Base-by-base conservation (phyloP, 768 basidiomycete genomes). In the Auriculariales sp. region DNA sequence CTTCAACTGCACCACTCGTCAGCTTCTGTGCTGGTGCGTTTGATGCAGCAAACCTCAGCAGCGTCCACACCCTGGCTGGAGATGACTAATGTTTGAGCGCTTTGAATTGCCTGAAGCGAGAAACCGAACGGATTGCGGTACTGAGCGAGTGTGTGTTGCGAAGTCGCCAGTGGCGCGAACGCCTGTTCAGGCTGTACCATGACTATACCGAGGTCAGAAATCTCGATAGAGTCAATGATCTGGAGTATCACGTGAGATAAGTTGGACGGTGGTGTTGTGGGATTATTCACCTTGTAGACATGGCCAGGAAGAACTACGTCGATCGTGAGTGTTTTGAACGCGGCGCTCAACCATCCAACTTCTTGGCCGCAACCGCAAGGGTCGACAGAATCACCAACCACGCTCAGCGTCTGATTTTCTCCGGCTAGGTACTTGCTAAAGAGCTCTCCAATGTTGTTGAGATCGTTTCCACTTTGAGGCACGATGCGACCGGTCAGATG, bases 41-140 rank as follows among this genome's bases (percentile, higher is more conserved):
- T 28, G 30, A 46, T 32, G 11, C 28, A 32, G 30, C 68, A 49
- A 59, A 81, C 79, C 61, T 71, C 62, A 27, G 80, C 80, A 31
- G 75, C 68, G 50, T 77, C 64, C 25, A 66, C 59, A 3, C 78
- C 77, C 19, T 66, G 65, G 4, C 63, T 63, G 15, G 63, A 66
- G 42, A 86, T 61, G 44, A 68, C 67, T 54, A 85, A 73, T 22
- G 71, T 70, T 56, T 83, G 69, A 1, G 71, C 69, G 2, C 76
- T 66, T 54, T 73, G 68, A 10, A 77, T 60, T 22, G 82, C 78
- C 56, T 83, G 80, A 48, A 85, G 59, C 10, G 78, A 74, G 64
- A 86, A 86, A 3, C 83, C 83, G 59, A 85, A 85, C 1, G 83
- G 83, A 62, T 84, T 86, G 61, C 73, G 75, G 61, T 81, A 82